Conservation (phyloP, 2,329 filamentous ascomycete genomes). For the Penicillium sp. region DNA sequence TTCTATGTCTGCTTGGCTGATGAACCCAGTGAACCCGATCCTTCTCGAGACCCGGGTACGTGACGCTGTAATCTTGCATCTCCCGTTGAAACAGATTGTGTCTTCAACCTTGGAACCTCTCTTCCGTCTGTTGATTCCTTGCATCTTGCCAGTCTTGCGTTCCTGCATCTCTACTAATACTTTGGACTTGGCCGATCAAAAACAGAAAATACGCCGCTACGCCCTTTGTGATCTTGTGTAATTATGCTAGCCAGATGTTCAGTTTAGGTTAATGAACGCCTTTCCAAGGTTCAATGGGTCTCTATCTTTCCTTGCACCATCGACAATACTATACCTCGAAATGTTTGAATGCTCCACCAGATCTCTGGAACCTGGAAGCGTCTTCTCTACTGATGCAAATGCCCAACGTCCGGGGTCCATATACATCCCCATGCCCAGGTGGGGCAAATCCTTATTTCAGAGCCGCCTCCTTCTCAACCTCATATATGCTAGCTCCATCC, state of each 20-base stretch:
- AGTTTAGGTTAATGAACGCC: constrained; percentile 1
- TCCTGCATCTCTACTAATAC: not conserved
- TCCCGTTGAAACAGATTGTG: not conserved
- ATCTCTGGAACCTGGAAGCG: too few relatives aligned
- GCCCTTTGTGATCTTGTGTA: constrained; percentile 1
- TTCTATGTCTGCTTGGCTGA: not conserved
- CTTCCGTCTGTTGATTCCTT: not conserved
- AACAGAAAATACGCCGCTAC: not conserved
- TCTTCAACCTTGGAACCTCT: too few relatives aligned
- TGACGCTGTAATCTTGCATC: constrained; percentile 1
- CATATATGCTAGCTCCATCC: not conserved
- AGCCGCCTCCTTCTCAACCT: not conserved
- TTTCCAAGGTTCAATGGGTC: not conserved
- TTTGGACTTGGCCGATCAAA: not conserved
- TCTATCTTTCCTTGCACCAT: not conserved
- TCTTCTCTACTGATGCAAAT: too few relatives aligned
- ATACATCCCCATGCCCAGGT: not conserved
- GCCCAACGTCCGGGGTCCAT: too few relatives aligned
- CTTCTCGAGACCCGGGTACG: not conserved
- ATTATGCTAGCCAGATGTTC: constrained; percentile 2
- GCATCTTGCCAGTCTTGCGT: not conserved
- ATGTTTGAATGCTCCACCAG: too few relatives aligned
- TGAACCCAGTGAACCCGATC: not conserved
- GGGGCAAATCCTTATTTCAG: not conserved
- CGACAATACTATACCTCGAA: too few relatives aligned